These are phyloP conservation scores for Chrysoporthe deuterocubensis DNA, from an alignment of 2,329 filamentous ascomycete genomes.

Conservation along the genomic window DNA sequence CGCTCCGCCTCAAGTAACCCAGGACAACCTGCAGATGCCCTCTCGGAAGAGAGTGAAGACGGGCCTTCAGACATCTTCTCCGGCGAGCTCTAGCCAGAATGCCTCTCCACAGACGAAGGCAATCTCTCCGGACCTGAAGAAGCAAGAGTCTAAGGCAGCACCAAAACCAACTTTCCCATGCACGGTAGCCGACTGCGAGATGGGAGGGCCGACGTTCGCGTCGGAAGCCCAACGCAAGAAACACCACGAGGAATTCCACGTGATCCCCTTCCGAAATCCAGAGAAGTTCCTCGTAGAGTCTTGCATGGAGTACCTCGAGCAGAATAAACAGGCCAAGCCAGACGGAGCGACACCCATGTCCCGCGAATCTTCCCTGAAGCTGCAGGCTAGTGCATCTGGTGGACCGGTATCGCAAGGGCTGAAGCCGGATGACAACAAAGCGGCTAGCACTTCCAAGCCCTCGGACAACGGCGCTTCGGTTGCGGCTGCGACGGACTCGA, in stretches of 20 bases:
- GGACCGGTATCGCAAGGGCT: conserved; percentile 43
- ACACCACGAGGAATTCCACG: conserved; percentile 64
- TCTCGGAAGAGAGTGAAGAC: conserved; percentile 59
- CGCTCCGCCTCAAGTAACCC: conserved; percentile 54
- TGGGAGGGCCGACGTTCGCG: conserved; percentile 52
- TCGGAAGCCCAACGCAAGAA: conserved; percentile 57
- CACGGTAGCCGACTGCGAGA: conserved; percentile 59
- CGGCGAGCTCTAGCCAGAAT: conserved; percentile 34
- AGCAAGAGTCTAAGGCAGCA: conserved; percentile 38
- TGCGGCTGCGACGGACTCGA: conserved; percentile 36
- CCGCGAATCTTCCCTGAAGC: conserved; percentile 55
- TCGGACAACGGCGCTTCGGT: conserved; percentile 25
- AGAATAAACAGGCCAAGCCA: conserved; percentile 46
- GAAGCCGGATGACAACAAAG: conserved; percentile 33
- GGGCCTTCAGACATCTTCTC: conserved; percentile 43
- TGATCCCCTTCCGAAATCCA: conserved; percentile 59
- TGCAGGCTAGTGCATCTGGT: conserved; percentile 50
- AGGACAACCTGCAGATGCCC: conserved; percentile 59
- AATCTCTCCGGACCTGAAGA: conserved; percentile 51
- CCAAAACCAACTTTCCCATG: conserved; percentile 54
- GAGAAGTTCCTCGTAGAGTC: conserved; percentile 56
- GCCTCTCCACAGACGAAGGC: conserved; percentile 42
- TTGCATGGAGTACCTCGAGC: conserved; percentile 56
- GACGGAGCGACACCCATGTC: conserved; percentile 54
- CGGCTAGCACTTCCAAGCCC: conserved; percentile 37